These are phyloP conservation scores for Cryptosporidium ubiquitum DNA, from an alignment of 169 alveolate genomes.

Conservation along the genomic window DNA sequence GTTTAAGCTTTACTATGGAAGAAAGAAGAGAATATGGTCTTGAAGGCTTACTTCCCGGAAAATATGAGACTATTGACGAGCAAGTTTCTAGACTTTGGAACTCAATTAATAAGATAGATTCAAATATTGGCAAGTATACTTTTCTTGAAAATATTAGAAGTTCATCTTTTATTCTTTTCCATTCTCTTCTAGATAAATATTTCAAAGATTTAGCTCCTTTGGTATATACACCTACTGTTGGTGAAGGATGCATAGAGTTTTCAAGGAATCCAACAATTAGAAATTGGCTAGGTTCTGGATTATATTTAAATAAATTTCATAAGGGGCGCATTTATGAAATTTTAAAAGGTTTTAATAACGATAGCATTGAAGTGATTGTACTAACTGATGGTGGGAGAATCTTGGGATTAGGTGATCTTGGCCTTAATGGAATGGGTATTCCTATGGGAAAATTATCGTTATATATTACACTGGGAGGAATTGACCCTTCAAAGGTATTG, in stretches of 20 bases:
- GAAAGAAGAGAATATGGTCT: conserved; percentile 74
- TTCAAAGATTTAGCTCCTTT: conserved; percentile 76
- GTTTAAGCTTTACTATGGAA: conserved; percentile 70
- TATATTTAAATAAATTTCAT: conserved; percentile 22
- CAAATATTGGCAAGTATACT: conserved; percentile 70
- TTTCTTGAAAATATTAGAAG: conserved; percentile 74
- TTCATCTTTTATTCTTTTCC: conserved; percentile 75
- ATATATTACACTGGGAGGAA: conserved; percentile 79
- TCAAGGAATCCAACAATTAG: conserved; percentile 60
- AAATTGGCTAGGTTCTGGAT: conserved; percentile 70
- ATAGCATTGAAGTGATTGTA: conserved; percentile 80
- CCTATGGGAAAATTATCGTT: conserved; percentile 83
- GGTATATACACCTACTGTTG: conserved; percentile 81
- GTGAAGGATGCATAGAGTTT: conserved; percentile 76
- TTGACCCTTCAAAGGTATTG: conserved; percentile 75
- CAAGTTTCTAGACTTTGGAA: conserved; percentile 61
- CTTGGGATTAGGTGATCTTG: conserved; percentile 84
- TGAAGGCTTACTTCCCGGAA: conserved; percentile 75
- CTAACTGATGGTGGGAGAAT: conserved; percentile 84
- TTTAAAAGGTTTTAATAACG: not conserved
- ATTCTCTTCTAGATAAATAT: conserved; percentile 66
- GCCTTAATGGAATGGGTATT: conserved; percentile 84
- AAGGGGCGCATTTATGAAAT: conserved; percentile 19
- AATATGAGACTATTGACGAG: conserved; percentile 62
- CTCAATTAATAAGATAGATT: not conserved